phyloP scores from a whole-genome alignment of 768 basidiomycete species.

The Mrakia frigida region DNA sequence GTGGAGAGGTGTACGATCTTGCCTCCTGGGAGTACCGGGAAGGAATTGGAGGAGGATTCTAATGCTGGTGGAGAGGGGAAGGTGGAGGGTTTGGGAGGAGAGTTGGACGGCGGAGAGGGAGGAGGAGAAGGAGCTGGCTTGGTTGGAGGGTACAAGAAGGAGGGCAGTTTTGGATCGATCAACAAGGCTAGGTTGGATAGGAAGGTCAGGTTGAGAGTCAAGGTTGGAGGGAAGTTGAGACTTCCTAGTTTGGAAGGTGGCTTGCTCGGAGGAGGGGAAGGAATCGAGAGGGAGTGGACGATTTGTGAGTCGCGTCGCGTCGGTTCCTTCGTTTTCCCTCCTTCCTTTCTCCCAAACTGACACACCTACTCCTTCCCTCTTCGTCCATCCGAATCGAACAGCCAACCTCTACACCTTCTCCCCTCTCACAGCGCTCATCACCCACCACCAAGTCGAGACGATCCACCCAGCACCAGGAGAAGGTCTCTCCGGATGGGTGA shows the following conservation, averaged over 20 bases:
- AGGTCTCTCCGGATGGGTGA: slow-evolving; percentile 1
- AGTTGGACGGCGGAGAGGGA: neutral
- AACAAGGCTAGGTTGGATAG: slow-evolving; percentile 11
- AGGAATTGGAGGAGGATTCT: neutral
- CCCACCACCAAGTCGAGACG: slow-evolving; percentile 63
- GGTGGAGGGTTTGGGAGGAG: neutral
- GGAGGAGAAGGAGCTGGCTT: neutral
- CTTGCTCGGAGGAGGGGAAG: neutral
- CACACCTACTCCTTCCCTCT: neutral
- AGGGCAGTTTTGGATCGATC: neutral
- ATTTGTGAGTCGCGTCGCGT: slow-evolving; percentile 13
- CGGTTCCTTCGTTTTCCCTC: neutral
- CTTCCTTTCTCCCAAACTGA: neutral
- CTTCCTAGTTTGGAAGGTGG: slow-evolving; percentile 9
- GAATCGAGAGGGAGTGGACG: slow-evolving; percentile 25
- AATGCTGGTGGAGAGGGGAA: neutral
- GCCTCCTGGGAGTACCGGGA: neutral
- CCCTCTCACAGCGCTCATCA: slow-evolving; percentile 59
- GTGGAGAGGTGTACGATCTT: slow-evolving; percentile 12
- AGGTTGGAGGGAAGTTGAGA: slow-evolving; percentile 11
- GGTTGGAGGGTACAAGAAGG: neutral
- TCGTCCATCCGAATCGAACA: neutral
- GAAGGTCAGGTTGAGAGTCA: slow-evolving; percentile 10
- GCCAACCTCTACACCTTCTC: slow-evolving; percentile 58
- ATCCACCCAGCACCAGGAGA: slow-evolving; percentile 63